These are phyloP conservation scores for Austroboletus olivaceoglutinosus DNA, from an alignment of 1,284 basidiomycete genomes.

Conservation along the genomic window DNA sequence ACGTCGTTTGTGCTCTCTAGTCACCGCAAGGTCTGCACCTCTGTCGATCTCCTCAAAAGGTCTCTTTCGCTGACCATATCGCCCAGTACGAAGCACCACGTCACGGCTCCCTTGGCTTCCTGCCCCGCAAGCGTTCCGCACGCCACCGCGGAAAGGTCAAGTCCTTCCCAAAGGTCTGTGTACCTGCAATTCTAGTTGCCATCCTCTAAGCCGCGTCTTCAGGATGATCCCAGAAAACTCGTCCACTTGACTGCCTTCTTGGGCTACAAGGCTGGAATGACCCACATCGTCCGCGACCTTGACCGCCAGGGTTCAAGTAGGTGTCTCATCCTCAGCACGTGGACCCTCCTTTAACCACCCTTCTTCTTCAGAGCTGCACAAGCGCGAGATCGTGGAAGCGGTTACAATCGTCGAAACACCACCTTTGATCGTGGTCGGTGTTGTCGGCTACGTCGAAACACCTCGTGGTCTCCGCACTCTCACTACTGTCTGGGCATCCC, in stretches of 20 bases:
- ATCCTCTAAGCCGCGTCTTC: constrained; percentile 14
- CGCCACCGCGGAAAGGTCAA: constrained; percentile 98
- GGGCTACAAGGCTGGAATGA: constrained; percentile 99
- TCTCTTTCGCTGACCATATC: constrained; percentile 10
- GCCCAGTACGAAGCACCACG: constrained; percentile 90
- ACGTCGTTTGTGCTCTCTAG: constrained; percentile 33
- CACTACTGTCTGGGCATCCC: constrained; percentile 83
- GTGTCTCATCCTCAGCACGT: constrained; percentile 35
- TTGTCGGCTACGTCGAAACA: constrained; percentile 99
- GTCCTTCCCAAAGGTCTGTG: constrained; percentile 89
- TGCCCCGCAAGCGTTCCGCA: constrained; percentile 93
- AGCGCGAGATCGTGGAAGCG: constrained; percentile 98
- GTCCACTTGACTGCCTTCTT: constrained; percentile 98
- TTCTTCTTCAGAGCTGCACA: constrained; percentile 94
- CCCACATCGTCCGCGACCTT: constrained; percentile 98
- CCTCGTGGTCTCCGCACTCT: constrained; percentile 94
- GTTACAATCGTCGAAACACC: constrained; percentile 97
- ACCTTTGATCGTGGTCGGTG: constrained; percentile 95
- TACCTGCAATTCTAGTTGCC: neutral
- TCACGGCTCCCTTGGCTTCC: constrained; percentile 90
- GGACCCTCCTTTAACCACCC: neutral
- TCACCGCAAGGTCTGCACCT: constrained; percentile 60
- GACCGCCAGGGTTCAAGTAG: constrained; percentile 97
- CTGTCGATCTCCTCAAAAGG: constrained; percentile 10
- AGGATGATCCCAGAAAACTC: constrained; percentile 99